Percentiles rank a stretch among this genome's conserved stretches.
phyloP scores from a whole-genome alignment of 164 flowering plant species.

The Vitis cinerea region DNA sequence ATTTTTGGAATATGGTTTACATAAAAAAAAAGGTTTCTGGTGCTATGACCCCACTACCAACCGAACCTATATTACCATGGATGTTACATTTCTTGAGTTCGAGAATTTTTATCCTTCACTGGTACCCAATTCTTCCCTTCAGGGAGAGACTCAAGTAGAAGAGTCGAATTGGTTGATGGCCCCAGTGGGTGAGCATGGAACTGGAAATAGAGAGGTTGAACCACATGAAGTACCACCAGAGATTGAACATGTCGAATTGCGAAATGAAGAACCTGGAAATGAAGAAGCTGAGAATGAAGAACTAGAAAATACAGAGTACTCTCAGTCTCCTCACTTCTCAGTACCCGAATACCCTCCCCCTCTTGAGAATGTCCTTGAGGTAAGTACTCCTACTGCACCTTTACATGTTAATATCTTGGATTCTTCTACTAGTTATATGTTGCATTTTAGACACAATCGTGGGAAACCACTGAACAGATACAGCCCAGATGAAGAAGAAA shows the following conservation, averaged over 20 bases:
- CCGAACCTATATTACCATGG: background rate
- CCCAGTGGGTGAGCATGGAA: background rate
- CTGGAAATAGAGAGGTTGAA: slow-evolving; percentile 8
- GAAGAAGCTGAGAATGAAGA: background rate
- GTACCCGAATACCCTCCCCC: background rate
- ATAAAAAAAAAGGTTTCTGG: slow-evolving; percentile 1
- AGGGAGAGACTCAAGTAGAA: background rate
- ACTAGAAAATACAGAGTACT: background rate
- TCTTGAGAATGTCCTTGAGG: background rate
- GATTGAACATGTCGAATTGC: slow-evolving; percentile 1
- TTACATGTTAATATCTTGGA: slow-evolving; percentile 1
- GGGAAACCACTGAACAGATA: background rate
- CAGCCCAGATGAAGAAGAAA: background rate
- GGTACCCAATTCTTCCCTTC: slow-evolving; percentile 2
- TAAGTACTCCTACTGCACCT: background rate
- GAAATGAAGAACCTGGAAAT: background rate
- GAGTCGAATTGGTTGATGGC: slow-evolving; percentile 6
- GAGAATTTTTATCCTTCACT: slow-evolving; percentile 4
- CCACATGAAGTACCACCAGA: slow-evolving; percentile 1
- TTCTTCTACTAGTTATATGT: background rate
- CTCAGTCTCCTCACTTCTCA: background rate
- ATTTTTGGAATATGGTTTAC: slow-evolving; percentile 4
- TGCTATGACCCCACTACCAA: slow-evolving; percentile 2
- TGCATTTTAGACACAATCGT: slow-evolving; percentile 3
- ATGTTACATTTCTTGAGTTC: no score